Conservation (phyloP, 768 basidiomycete genomes). For the Amanita rimosa region DNA sequence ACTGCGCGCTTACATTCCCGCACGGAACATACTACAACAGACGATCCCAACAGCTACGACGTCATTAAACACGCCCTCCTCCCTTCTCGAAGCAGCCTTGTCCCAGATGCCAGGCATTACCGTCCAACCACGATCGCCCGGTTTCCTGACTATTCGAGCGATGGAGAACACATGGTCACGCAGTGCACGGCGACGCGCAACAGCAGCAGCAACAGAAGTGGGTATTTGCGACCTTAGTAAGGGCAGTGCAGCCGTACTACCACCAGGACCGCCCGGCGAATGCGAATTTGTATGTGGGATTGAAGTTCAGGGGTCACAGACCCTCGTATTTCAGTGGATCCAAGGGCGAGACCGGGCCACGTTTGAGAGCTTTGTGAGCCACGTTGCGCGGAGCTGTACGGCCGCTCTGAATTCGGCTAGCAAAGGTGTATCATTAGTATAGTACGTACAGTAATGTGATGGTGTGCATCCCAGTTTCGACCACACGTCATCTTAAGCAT, state of each 20-base stretch:
- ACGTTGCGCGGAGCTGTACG: neutral
- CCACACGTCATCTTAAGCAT: too few relatives aligned
- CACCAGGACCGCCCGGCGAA: too few relatives aligned
- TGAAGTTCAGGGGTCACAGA: conserved; percentile 11
- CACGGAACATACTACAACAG: conserved; percentile 43
- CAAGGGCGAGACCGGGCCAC: conserved; percentile 42
- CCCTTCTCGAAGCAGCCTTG: conserved; percentile 2
- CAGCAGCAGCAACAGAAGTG: too few relatives aligned
- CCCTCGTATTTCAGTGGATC: conserved; percentile 50
- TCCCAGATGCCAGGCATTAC: neutral
- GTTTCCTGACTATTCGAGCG: conserved; percentile 5
- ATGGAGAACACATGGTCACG: conserved; percentile 9
- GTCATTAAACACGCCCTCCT: neutral
- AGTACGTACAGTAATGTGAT: too few relatives aligned
- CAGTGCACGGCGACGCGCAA: conserved; percentile 1
- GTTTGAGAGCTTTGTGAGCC: conserved; percentile 46
- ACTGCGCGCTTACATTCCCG: conserved; percentile 43
- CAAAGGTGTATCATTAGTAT: too few relatives aligned
- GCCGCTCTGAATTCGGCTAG: too few relatives aligned
- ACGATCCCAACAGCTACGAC: conserved; percentile 12
- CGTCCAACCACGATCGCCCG: neutral
- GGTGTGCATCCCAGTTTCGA: too few relatives aligned
- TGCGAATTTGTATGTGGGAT: conserved; percentile 3
- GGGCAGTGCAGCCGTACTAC: too few relatives aligned
- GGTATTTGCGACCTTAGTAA: too few relatives aligned